These are phyloP conservation scores for Lactarius trivialis DNA, from an alignment of 768 basidiomycete species.

Conservation along the genomic window DNA sequence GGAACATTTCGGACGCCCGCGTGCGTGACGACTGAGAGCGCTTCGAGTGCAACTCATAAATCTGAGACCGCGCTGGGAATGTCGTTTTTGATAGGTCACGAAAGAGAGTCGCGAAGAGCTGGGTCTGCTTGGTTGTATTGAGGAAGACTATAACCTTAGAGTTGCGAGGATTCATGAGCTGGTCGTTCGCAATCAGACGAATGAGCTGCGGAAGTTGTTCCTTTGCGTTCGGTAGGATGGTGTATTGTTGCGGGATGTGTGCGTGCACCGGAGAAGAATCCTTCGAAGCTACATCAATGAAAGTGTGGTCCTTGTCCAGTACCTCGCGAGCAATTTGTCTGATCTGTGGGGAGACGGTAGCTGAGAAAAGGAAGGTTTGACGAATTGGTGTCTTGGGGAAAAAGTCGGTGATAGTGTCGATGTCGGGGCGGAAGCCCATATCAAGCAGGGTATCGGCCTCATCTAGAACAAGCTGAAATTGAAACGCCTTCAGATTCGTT, in stretches of 20 bases:
- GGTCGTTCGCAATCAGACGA: conserved; percentile 81
- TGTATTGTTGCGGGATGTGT: conserved; percentile 78
- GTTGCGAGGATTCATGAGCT: conserved; percentile 55
- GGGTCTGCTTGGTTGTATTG: conserved; percentile 78
- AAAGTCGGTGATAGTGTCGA: conserved; percentile 59
- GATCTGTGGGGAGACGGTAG: conserved; percentile 71
- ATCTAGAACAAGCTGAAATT: conserved; percentile 72
- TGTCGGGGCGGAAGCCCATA: conserved; percentile 87
- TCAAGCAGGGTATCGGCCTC: conserved; percentile 89
- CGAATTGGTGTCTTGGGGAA: conserved; percentile 59
- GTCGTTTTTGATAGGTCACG: conserved; percentile 38
- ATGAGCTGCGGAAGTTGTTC: conserved; percentile 77
- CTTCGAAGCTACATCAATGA: conserved; percentile 65
- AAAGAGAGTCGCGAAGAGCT: conserved; percentile 62
- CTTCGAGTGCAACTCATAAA: conserved; percentile 84
- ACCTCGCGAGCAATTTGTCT: conserved; percentile 59
- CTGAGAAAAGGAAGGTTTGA: conserved; percentile 92
- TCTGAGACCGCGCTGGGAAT: conserved; percentile 50
- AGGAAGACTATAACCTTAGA: conserved; percentile 82
- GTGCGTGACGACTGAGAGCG: conserved; percentile 53
- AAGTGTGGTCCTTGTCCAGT: conserved; percentile 54
- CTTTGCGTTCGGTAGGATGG: conserved; percentile 54
- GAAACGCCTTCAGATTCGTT: not conserved
- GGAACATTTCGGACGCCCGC: conserved; percentile 52
- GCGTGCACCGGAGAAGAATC: conserved; percentile 60